Evolutionary conservation across 441 rosid species (phyloP), one percentile per base, ranked within the genome.

Genomic region (Aquilaria agallochum): DNA sequence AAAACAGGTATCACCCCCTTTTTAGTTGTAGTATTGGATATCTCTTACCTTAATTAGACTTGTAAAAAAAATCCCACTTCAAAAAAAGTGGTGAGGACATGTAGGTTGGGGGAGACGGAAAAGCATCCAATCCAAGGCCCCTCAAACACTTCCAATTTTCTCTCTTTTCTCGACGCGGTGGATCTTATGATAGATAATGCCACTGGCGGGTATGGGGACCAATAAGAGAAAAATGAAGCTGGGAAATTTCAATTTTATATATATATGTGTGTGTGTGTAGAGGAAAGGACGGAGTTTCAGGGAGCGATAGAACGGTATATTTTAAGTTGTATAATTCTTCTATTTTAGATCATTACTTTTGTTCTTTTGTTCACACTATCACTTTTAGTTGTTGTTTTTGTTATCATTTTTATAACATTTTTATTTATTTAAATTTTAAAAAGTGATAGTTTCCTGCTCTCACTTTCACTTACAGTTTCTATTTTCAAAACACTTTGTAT

Each of bases 191-290:
- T 11, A 58, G 31, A 40, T 67, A 56, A 50, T 68, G 72, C 63
- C 60, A 9, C 5, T 3, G 72, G 27, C 27, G 27, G 27, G 27
- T 1, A 20, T 78, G 76, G 82, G 81, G 80, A 71, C 79, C 77
- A 60, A 67, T 47, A 10, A 45, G 15, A 50, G 4, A 1, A 1
- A 54, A 20, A 5, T 59, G 12, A 52, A 45, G 40, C 10, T 52
- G 56, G 13, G 11, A 55, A 62, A 33, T 52, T 30, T 51, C 64
- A 56, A 53, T 64, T 30, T 33, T 47, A 51, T 8, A 27, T 2
- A 20, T 20, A 20, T 20, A 20, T n/a, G 30, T 9, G 13, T 4
- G 60, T 27, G 2, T 15, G 14, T 45, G 1, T 13, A 11, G 1
- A 51, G 30, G 32, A 30, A 50, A 20, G 27, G 27, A 20, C 27